Base-by-base conservation (phyloP, 768 basidiomycete genomes). In the Mycena vulgaris region DNA sequence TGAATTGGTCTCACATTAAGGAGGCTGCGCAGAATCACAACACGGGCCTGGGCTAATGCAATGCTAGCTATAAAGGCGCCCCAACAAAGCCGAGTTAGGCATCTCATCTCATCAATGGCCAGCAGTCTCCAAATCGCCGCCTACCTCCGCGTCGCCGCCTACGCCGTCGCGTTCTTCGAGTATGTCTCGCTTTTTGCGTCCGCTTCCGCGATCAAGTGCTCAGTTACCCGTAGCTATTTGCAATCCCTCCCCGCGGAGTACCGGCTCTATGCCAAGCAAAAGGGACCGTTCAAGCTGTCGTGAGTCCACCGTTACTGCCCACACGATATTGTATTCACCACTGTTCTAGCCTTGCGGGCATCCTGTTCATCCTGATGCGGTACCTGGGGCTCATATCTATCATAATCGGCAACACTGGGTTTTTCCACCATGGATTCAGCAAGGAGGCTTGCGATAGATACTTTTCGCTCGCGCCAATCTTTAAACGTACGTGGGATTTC, bases 351-450 rank as follows among this genome's bases (percentile, higher is more conserved):
- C 14, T 48, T 11, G 71, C 67, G 2, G 69, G 71, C 58, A 72
- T 69, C 33, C 58, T 72, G 19, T 69, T 72, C 63, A 69, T 72
- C 21, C 30, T 72, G 17, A 68, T 72, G 42, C 71, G 71, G 5
- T 72, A 72, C 17, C 27, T 72, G 14, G 71, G 71, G 3, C 27
- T 72, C 19, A 16, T 31, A 1, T 17, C 67, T 2, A 47, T 68
- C 7, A 52, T 69, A 6, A 10, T 65, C 21, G 67, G 60, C 5
- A 61, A 59, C 48, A 56, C 40, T 0, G 70, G 71, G 17, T 72
- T 72, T 63, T 72, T 72, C 61, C 64, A 72, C 27, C 71, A 72
- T 31, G 68, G 63, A 2, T 72, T 72, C 67, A 63, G 28, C 47
- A 13, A 17, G 39, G 62, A 40, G 14, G n/a, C 56, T 4, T 72